phyloP scores from a whole-genome alignment of 2,329 filamentous ascomycete species.

The Alternaria sp. region DNA sequence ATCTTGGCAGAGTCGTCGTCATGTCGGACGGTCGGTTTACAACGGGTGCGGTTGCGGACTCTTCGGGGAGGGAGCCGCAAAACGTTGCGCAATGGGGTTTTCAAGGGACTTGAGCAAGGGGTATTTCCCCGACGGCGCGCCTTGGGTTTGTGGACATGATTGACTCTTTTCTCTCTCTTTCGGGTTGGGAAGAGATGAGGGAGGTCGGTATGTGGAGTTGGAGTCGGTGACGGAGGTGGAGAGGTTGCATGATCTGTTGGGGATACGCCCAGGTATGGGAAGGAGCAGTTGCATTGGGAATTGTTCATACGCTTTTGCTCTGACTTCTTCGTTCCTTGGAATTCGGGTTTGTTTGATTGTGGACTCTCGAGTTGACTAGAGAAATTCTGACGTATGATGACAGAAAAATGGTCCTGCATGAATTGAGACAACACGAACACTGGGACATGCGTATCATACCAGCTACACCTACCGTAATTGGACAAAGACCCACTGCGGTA shows the following conservation, averaged over 20 bases:
- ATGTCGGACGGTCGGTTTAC: not conserved
- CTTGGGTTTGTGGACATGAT: not conserved
- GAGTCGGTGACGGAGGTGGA: not conserved
- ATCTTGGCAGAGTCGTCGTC: not conserved
- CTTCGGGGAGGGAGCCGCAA: constrained; percentile 4
- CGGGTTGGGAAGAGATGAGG: not conserved
- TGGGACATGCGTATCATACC: not conserved
- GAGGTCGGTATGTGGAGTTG: not conserved
- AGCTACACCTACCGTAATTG: not conserved
- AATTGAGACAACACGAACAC: not conserved
- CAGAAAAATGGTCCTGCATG: not conserved
- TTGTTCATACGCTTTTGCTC: not conserved
- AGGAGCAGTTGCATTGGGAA: not conserved
- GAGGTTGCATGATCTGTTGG: not conserved
- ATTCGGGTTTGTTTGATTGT: not conserved
- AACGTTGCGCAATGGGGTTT: constrained; percentile 2
- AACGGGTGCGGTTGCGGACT: constrained; percentile 2
- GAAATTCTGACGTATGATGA: not conserved
- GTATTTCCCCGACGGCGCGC: constrained; percentile 1
- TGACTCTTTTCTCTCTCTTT: not conserved
- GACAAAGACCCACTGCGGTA: not conserved
- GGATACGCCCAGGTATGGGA: not conserved
- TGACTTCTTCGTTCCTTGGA: too few species aligned
- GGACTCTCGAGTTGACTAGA: not conserved
- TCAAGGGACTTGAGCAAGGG: not conserved